Evolutionary conservation across 805 yeast genomes (phyloP), one percentile per base, ranked within the genome.

Genomic region (Metschnikowia lochheadii): DNA sequence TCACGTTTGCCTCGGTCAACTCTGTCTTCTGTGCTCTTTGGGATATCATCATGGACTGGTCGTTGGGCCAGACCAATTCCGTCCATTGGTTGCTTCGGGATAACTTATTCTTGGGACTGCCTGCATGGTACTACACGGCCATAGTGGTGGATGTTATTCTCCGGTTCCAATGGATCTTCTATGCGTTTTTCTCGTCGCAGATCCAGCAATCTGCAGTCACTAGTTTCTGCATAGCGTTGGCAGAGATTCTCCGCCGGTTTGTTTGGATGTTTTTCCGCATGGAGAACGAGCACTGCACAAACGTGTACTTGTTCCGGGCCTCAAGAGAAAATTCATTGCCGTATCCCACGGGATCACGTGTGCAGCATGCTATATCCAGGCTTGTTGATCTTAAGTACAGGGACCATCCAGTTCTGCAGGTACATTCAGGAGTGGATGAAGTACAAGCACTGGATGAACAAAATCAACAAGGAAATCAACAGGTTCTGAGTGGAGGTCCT

Each of bases 31-130:
- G 91, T 33, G 67, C 86, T 0, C 56, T 83, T 3, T 94, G 99
- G 99, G 99, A 94, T 68, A 71, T 94, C 5, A 72, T 91, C 39
- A 89, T 94, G 96, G 99, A 94, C 72, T 94, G 96, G 92, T 90
- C 97, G 2, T 71, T 94, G 60, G 75, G 87, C 50, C 96, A 89
- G 65, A 72, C 81, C 29, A 78, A 74, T 13, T 76, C 85, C 2
- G 73, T 76, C 52, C 77, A 86, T 63, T 67, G 67, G 50, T 68
- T 84, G 26, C 71, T 91, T 46, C 76, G 97, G 58, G 84, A 88
- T 61, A 85, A 87, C 60, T 72, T 91, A 45, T 85, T 84, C 40
- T 84, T 79, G 59, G 75, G 77, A 49, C 66, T 68, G 11, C 83
- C 85, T 10, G 63, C 64, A 29, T 75, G 78, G 64, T 90, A 90